A percentile compares a stretch with the other conserved stretches of the same genome.
phyloP scores from a whole-genome alignment of 2,329 filamentous ascomycete genomes.

The Aspergillus glaucus region DNA sequence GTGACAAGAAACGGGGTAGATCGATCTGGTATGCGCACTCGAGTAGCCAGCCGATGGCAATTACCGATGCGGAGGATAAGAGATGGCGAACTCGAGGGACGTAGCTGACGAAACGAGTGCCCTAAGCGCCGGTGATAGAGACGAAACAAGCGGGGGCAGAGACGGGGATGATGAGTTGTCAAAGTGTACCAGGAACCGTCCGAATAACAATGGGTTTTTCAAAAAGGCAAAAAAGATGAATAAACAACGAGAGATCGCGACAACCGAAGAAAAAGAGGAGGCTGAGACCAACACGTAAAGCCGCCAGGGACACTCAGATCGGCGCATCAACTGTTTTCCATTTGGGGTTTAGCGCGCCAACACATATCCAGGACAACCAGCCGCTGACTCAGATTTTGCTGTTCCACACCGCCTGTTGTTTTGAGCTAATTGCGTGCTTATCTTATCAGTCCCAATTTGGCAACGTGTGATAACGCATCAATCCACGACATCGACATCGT shows the following conservation, averaged over 20 bases:
- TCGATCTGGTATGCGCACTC: slow-evolving; percentile 1
- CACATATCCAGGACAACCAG: slow-evolving; percentile 37
- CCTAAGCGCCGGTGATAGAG: neutral
- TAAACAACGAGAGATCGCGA: neutral
- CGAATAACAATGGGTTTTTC: neutral
- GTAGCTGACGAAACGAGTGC: neutral
- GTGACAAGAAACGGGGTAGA: slow-evolving; percentile 10
- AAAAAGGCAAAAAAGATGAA: neutral
- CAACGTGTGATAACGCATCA: neutral
- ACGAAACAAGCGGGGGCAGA: neutral
- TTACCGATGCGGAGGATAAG: neutral
- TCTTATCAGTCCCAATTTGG: slow-evolving; percentile 16
- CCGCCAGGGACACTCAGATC: slow-evolving; percentile 1
- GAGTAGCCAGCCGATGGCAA: neutral
- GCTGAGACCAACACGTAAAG: slow-evolving; percentile 7
- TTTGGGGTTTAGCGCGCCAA: slow-evolving; percentile 34
- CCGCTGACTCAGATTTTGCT: slow-evolving; percentile 17
- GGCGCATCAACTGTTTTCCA: slow-evolving; percentile 34
- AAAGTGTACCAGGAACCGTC: neutral
- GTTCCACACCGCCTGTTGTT: slow-evolving; percentile 16
- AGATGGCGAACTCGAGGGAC: neutral
- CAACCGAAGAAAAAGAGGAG: neutral
- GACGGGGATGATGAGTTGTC: neutral
- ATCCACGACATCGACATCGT: neutral
- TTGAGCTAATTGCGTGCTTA: slow-evolving; percentile 9